Evolutionary conservation across 2,329 filamentous ascomycete genomes (phyloP), one percentile per base, ranked within the genome.

Genomic region (Lasiodiplodia hormozganensis): DNA sequence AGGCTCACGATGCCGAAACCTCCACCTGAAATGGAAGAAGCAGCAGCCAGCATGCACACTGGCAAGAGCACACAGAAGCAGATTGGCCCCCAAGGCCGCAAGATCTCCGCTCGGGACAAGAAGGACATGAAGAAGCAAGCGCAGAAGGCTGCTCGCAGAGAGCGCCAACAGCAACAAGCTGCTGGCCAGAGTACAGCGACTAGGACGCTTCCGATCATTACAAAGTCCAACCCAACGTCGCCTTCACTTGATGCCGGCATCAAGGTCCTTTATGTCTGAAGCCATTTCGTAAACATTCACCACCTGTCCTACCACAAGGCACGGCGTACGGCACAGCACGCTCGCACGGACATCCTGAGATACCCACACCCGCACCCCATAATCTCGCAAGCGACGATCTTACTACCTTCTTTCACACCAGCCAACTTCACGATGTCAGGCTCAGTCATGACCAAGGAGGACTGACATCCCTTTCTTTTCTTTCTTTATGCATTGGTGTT

Each of bases 81-180:
- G 69, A 71, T 70, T 28, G 79, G 78, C 25, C 78, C 79, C 47
- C 71, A 72, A 56, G 69, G 74, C 16, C 66, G 58, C 34, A 64
- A 68, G n/a, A 74, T 53, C 2, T 58, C 74, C n/a, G 77, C 79
- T 31, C 73, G 79, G 62, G 78, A 80, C 31, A 75, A 74, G 38
- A 79, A 79, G 68, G 77, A 78, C 65, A 77, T 80, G 53, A 77
- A 79, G 70, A 82, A 82, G 75, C 76, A 76, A 64, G 79, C 79
- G 7, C 80, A 82, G 68, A 82, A 82, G 66, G 77, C 79, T 16
- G 80, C 79, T 31, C 75, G 78, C 38, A 81, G 80, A 68, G 77
- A 81, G 69, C 77, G 80, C 38, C 49, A 68, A 40, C 57, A 68
- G 58, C 65, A 56, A 28, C 52, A 67, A 23, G 53, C 65, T 51